Evolutionary conservation across 345 rosid genomes (phyloP).

Genomic region (Eutrema heterophyllum): DNA sequence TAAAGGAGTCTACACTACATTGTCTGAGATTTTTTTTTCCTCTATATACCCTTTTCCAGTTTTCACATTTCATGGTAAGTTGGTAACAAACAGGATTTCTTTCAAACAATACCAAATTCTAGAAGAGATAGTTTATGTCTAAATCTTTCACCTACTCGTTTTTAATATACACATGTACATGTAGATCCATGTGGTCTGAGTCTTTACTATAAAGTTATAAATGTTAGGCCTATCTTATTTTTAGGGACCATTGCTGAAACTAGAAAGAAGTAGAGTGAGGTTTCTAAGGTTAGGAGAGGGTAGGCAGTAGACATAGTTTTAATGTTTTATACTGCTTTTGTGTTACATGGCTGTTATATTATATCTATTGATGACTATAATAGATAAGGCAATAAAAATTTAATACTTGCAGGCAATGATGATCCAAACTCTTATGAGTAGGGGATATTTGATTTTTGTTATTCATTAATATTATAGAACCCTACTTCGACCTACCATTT

Average conservation of each 20-base stretch:
- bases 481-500: conserved; percentile 23
- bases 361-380: not conserved
- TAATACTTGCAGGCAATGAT: conserved; percentile 15
- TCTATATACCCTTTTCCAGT: not conserved
- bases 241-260: conserved; percentile 28
- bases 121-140: conserved; percentile 18
- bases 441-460: not conserved
- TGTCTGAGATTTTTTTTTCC: not conserved
- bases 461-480: conserved; percentile 1
- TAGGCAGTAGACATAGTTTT: conserved; percentile 22
- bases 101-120: conserved; percentile 17
- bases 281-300: conserved; percentile 20
- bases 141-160: conserved; percentile 23
- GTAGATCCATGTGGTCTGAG: conserved; percentile 17
- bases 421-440: conserved; percentile 16
- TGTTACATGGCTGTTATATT: conserved; percentile 3
- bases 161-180: not conserved
- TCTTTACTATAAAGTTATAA: conserved; percentile 17
- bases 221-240: conserved; percentile 26
- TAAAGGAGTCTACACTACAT: conserved; percentile 15
- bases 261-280: conserved; percentile 22
- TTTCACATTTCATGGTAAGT: conserved; percentile 1
- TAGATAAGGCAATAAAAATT: conserved; percentile 3
- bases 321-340: not conserved
- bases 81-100: conserved; percentile 4